Evolutionary conservation across 2,329 filamentous ascomycete genomes (phyloP).

Genomic region (Diplodia corticola): DNA sequence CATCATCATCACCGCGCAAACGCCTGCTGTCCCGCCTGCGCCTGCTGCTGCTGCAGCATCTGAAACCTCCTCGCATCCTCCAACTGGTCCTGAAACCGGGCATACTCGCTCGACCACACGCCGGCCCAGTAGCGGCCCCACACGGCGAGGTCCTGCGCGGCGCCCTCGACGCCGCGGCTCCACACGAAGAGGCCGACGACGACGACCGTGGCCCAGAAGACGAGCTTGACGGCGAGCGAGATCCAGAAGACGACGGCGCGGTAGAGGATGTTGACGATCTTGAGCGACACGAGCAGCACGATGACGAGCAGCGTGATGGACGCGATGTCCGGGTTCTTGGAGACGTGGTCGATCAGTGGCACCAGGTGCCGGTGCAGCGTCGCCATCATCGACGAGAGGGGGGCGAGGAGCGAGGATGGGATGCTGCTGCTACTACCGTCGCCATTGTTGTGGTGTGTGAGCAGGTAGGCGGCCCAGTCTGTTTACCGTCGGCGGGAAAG

Average conservation of each 20-base stretch:
- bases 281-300: constrained; percentile 63
- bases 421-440: background rate
- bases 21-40: background rate
- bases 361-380: constrained; percentile 33
- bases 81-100: constrained; percentile 12
- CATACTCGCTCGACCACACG: constrained; percentile 20
- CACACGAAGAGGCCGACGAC: constrained; percentile 59
- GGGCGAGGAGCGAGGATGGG: background rate
- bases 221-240: constrained; percentile 61
- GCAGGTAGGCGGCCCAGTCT: constrained; percentile 21
- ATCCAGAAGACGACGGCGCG: constrained; percentile 77
- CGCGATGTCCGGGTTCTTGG: constrained; percentile 47
- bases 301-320: constrained; percentile 59
- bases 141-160: constrained; percentile 56
- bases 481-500: background rate
- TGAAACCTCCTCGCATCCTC: constrained; percentile 7
- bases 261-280: constrained; percentile 68
- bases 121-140: constrained; percentile 8
- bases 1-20: background rate
- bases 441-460: constrained; percentile 1
- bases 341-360: constrained; percentile 34
- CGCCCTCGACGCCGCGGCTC: constrained; percentile 63
- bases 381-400: background rate
- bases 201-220: constrained; percentile 64
- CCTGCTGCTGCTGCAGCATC: background rate